phyloP scores from a whole-genome alignment of 2,329 filamentous ascomycete genomes.

The Fusarium neocosmosporiellum region DNA sequence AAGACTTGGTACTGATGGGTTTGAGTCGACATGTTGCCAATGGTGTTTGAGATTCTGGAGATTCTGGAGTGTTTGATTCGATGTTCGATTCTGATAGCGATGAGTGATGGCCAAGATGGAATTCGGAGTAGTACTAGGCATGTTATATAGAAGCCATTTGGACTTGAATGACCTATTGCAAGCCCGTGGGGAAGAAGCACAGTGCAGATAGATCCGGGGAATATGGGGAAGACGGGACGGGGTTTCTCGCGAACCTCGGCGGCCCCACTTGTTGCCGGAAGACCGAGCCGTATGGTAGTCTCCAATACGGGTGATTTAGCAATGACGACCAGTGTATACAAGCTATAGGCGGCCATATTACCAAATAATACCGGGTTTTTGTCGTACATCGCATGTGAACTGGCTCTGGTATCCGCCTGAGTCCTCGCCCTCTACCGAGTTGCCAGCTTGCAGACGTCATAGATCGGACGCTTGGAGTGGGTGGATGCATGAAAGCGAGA shows the following conservation, averaged over 20 bases:
- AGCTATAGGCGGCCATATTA: not conserved
- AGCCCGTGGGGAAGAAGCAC: not conserved
- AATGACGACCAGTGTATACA: not conserved
- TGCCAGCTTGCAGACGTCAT: not conserved
- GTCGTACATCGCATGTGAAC: not conserved
- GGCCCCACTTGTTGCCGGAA: not conserved
- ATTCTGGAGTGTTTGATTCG: not conserved
- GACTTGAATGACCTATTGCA: not conserved
- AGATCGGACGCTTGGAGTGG: not conserved
- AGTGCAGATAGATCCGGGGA: not conserved
- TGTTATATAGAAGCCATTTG: not conserved
- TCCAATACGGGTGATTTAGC: not conserved
- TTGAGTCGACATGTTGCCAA: not conserved
- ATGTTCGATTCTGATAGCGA: not conserved
- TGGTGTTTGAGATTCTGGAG: not conserved
- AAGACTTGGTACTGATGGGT: not conserved
- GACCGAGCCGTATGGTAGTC: not conserved
- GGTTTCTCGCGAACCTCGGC: not conserved
- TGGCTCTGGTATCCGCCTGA: not conserved
- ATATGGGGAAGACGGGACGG: not conserved
- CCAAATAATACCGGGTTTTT: not conserved
- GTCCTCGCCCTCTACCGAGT: not conserved
- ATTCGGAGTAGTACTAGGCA: not conserved
- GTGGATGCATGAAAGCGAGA: not conserved
- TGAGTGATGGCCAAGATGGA: not conserved